Evolutionary conservation across 2,329 filamentous ascomycete species (phyloP), one percentile per base, ranked within the genome.

Genomic region (Cryphonectria carpinicola): DNA sequence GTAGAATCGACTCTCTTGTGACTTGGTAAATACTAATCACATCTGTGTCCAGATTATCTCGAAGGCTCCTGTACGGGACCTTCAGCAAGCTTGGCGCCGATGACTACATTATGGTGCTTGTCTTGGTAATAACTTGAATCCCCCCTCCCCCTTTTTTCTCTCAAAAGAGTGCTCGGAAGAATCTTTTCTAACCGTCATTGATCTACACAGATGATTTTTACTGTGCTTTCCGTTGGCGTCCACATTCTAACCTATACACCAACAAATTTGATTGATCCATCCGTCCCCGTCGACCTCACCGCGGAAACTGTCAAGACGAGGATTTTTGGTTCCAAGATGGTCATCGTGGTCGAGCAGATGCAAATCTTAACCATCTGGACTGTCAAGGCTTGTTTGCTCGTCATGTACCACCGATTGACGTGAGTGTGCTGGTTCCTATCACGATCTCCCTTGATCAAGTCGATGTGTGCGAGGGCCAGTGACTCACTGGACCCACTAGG

Each of bases 311-410:
- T 84, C 63, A 74, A 73, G 4, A 79, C 82, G 43, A 81, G 87
- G 65, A 76, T 81, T 0, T 80, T 77, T 52, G 89, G 89, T 14
- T 89, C 87, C 62, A 91, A 91, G 81, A 85, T 88, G 81, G 88
- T 90, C 0, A 81, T 90, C 52, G 84, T 89, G 11, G 86, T 87
- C 3, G 89, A 91, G 74, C 83, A 90, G 78, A 84, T 86, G 75
- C 91, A 92, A 80, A 81, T 90, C 25, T 81, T 88, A 67, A 84
- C 86, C 13, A 86, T 87, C 41, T 90, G 86, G 84, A 78, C 81
- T 0, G 81, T 88, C 73, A 90, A 90, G 76, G 78, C 81, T 11
- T 89, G 87, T 74, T 80, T 90, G 73, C 76, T 90, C 46, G 78
- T 89, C 72, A 84, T 89, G 82, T 89, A 88, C 74, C 80, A 83